Evolutionary conservation across 2,329 filamentous ascomycete genomes (phyloP), one percentile per base, ranked within the genome.

Genomic region (Aspergillus persii): DNA sequence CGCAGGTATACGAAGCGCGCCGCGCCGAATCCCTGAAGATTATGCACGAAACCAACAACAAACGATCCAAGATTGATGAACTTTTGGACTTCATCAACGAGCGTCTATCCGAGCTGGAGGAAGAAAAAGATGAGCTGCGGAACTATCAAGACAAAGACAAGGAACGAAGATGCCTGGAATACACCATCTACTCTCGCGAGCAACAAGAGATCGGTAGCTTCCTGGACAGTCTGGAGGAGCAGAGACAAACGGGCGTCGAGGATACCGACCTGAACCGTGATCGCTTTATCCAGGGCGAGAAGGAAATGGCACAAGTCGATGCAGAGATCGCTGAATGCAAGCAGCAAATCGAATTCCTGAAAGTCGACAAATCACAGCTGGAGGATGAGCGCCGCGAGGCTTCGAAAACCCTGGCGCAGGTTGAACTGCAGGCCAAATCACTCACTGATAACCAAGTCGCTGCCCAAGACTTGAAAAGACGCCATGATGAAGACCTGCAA

Each of bases 31-130:
- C 92, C 50, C 80, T 96, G 66, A 97, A 96, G 79, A 96, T 99
- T 69, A 96, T 99, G 91, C 86, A 88, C 62, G 95, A 99, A 66
- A 98, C 95, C 15, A 92, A 94, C 75, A 96, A 92, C 77, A 98
- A 97, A 80, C 88, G 92, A 62, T 83, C 88, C 50, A 97, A 97
- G 78, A 98, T 98, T 61, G 95, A 99, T 72, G 92, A 96, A 71
- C 82, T 96, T 11, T 84, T 99, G 11, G 87, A 89, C 55, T 96
- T 95, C 70, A 97, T 99, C 76, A 92, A 95, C 69, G 91, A 96
- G 69, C 88, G 95, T 55, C 81, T 99, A 56, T 83, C 81, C 44
- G 95, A 99, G 75, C 82, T 99, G 0, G 95, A 99, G 75, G 93
- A 96, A 73, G 95, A 99, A 76, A 98, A 98, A 75, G 92, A 97